Evolutionary conservation across 2,329 filamentous ascomycete species (phyloP).

Genomic region (Pyrenochaeta sp.): DNA sequence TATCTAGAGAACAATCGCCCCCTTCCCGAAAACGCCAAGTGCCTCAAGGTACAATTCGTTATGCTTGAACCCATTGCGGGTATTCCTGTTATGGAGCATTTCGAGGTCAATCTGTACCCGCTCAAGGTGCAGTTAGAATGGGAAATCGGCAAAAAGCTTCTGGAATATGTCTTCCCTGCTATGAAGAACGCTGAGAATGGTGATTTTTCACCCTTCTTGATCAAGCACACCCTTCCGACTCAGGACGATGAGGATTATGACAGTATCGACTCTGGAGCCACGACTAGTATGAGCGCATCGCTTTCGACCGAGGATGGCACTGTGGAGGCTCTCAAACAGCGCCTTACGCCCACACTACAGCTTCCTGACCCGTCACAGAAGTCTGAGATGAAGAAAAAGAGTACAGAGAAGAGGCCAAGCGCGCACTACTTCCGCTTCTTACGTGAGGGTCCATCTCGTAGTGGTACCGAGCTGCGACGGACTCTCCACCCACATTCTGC

Average conservation of each 20-base stretch:
- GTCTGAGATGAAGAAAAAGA: constrained; percentile 37
- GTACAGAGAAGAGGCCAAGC: constrained; percentile 33
- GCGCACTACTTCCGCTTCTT: constrained; percentile 48
- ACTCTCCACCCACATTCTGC: constrained; percentile 42
- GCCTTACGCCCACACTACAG: constrained; percentile 82
- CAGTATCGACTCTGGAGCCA: constrained; percentile 22
- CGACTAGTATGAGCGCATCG: constrained; percentile 26
- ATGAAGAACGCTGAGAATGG: constrained; percentile 65
- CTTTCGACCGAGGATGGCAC: constrained; percentile 57
- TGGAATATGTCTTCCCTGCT: constrained; percentile 97
- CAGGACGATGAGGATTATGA: constrained; percentile 57
- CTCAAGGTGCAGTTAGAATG: constrained; percentile 93
- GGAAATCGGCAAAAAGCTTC: constrained; percentile 89
- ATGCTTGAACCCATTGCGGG: constrained; percentile 98
- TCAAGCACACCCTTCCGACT: constrained; percentile 60
- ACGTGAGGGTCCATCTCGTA: constrained; percentile 40
- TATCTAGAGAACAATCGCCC: constrained; percentile 73
- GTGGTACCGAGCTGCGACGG: constrained; percentile 40
- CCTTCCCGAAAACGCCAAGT: constrained; percentile 72
- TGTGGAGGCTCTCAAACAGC: constrained; percentile 79
- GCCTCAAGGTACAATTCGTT: constrained; percentile 95
- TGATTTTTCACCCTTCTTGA: constrained; percentile 69
- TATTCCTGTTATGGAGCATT: constrained; percentile 96
- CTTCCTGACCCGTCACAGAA: constrained; percentile 54
- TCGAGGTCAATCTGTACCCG: constrained; percentile 92